Evolutionary conservation across 2,329 filamentous ascomycete species (phyloP).

Genomic region (Triangularia verruculosa): DNA sequence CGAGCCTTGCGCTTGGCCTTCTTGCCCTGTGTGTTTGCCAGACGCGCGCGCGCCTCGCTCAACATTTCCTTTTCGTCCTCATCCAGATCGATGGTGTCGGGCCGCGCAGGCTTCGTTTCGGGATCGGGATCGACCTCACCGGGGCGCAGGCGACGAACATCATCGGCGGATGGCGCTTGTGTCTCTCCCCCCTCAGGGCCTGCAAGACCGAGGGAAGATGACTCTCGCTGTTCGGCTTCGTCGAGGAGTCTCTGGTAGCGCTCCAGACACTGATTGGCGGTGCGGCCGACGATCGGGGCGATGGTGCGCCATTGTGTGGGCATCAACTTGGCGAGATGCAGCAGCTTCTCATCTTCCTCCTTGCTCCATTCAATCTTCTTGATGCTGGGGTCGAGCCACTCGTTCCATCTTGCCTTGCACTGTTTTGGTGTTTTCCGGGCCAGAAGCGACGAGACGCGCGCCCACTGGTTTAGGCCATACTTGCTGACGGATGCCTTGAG

Average conservation of each 20-base stretch:
- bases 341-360: conserved; percentile 95
- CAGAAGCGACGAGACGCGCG: conserved; percentile 92
- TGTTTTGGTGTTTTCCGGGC: conserved; percentile 98
- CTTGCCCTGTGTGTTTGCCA: conserved; percentile 98
- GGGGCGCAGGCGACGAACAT: conserved; percentile 82
- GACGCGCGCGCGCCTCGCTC: conserved; percentile 90
- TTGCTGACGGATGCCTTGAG: conserved; percentile 94
- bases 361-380: conserved; percentile 99
- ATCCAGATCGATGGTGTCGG: conserved; percentile 96
- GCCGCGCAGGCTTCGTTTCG: conserved; percentile 90
- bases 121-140: conserved; percentile 97
- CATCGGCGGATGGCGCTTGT: conserved; percentile 83
- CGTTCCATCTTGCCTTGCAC: conserved; percentile 97
- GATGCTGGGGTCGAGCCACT: conserved; percentile 98
- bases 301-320: conserved; percentile 99
- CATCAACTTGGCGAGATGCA: conserved; percentile 97
- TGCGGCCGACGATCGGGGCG: conserved; percentile 91
- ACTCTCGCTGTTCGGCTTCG: conserved; percentile 88
- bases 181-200: conserved; percentile 86
- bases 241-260: conserved; percentile 95
- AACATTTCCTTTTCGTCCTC: conserved; percentile 99
- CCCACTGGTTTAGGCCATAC: conserved; percentile 96
- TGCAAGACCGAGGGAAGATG: conserved; percentile 73
- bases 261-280: conserved; percentile 94
- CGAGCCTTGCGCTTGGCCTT: conserved; percentile 97